These are phyloP conservation scores for Conticribra weissflogii DNA, from an alignment of 108 stramenopile species.

Conservation along the genomic window DNA sequence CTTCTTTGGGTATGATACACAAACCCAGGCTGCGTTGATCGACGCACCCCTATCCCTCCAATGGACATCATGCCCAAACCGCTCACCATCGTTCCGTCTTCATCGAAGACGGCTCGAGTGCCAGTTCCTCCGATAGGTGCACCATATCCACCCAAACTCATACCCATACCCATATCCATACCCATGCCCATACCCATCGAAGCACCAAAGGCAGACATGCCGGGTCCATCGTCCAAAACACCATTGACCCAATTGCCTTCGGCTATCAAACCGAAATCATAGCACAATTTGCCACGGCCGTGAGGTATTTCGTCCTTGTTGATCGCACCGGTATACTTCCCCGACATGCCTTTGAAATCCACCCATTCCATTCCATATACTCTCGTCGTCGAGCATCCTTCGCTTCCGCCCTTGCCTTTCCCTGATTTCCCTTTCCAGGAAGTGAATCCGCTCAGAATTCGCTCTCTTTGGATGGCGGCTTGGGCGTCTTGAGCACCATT, in stretches of 20 bases:
- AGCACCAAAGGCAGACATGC: neutral
- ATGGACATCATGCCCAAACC: conserved; percentile 8
- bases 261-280: conserved; percentile 3
- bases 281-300: conserved; percentile 1
- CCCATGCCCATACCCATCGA: neutral
- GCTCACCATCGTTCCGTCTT: neutral
- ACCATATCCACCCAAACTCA: too few relatives aligned
- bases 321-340: neutral
- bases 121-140: neutral
- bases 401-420: neutral
- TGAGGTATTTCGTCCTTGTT: neutral
- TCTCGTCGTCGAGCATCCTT: neutral
- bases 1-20: too few relatives aligned
- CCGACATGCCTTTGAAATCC: neutral
- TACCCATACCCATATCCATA: too few relatives aligned
- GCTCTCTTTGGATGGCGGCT: neutral
- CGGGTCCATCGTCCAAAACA: neutral
- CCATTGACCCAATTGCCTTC: conserved; percentile 2
- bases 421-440: neutral
- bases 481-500: conserved; percentile 1
- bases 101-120: neutral
- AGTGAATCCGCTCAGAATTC: neutral
- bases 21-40: too few relatives aligned
- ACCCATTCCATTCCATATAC: conserved; percentile 2
- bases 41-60: neutral